These are phyloP conservation scores for Yamagishiella unicocca DNA, from an alignment of 139 green algal genomes.

Conservation along the genomic window DNA sequence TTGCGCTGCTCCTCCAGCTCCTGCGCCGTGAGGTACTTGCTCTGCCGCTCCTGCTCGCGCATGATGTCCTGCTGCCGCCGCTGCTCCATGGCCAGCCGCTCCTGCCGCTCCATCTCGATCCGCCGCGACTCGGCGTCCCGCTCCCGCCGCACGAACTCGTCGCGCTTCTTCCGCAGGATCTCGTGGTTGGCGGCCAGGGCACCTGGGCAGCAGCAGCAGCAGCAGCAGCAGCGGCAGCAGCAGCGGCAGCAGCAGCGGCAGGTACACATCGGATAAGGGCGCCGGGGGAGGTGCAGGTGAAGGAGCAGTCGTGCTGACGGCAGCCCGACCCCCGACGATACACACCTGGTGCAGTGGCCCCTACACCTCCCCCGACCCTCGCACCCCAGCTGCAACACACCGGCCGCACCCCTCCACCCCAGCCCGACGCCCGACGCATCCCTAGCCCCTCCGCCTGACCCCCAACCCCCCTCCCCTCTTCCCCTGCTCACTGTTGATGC, in stretches of 20 bases:
- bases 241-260: too few species aligned
- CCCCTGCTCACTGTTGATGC: slow-evolving; percentile 66
- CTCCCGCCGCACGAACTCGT: slow-evolving; percentile 66
- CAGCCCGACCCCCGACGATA: too few species aligned
- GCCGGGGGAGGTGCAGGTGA: too few species aligned
- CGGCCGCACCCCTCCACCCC: neutral
- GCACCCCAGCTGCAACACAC: neutral
- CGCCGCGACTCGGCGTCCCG: slow-evolving; percentile 46
- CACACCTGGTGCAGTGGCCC: too few species aligned
- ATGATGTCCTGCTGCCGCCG: slow-evolving; percentile 54
- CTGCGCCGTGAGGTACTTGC: slow-evolving; percentile 68
- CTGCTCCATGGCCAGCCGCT: slow-evolving; percentile 37
- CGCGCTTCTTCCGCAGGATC: slow-evolving; percentile 66
- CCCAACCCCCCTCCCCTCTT: neutral
- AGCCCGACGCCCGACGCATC: too few species aligned
- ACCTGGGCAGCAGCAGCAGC: slow-evolving; percentile 34
- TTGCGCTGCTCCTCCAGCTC: slow-evolving; percentile 69
- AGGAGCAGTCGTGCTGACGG: too few species aligned
- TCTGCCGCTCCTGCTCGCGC: slow-evolving; percentile 54
- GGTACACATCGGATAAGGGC: too few species aligned
- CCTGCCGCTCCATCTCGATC: slow-evolving; percentile 47
- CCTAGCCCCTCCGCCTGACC: too few species aligned
- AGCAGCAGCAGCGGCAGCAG: too few species aligned
- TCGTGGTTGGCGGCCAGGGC: slow-evolving; percentile 61
- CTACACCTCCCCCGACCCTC: neutral